Evolutionary conservation across 805 yeast species (phyloP), one percentile per base, ranked within the genome.

Genomic region (Ogataea salicorniae): DNA sequence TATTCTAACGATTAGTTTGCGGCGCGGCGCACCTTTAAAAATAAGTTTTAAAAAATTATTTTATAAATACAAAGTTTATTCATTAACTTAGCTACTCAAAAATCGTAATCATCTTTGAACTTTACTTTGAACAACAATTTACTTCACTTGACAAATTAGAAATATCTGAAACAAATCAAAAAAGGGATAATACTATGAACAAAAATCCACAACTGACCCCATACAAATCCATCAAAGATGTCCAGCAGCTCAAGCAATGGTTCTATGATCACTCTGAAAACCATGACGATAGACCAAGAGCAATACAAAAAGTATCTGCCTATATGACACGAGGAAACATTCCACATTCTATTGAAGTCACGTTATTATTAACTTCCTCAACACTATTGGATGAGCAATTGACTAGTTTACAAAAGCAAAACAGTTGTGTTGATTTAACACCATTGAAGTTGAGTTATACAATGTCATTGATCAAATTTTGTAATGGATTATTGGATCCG

Each of bases 401-500:
- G 11, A 45, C 40, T 1, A 34, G 18, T n/a, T 11, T 18, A 9
- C 39, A 6, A 13, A 5, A 16, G 17, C n/a, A 34, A 15, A 15
- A 34, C 36, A 34, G 36, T 22, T 16, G 13, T 39, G 36, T 51
- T 9, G 77, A 75, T 42, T 54, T 67, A 16, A 61, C 61, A 42
- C 52, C 70, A 0, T 57, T 79, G 2, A 74, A 80, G 50, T 57
- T 81, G 51, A 71, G 83, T 5, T 87, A 86, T 60, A 69, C 90
- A 0, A 82, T 86, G 87, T 79, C 89, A 0, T 58, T 91, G 13
- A 82, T 89, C 26, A 71, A 95, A 48, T 89, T 92, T 67, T 97
- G 94, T 23, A 94, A 94, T 64, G 98, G 97, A 2, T 64, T 89
- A 4, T 66, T 94, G 35, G 99, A 94, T 63, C 94, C 95, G 0